Conservation (phyloP, 2,329 filamentous ascomycete genomes). For the Colletotrichum lentis region DNA sequence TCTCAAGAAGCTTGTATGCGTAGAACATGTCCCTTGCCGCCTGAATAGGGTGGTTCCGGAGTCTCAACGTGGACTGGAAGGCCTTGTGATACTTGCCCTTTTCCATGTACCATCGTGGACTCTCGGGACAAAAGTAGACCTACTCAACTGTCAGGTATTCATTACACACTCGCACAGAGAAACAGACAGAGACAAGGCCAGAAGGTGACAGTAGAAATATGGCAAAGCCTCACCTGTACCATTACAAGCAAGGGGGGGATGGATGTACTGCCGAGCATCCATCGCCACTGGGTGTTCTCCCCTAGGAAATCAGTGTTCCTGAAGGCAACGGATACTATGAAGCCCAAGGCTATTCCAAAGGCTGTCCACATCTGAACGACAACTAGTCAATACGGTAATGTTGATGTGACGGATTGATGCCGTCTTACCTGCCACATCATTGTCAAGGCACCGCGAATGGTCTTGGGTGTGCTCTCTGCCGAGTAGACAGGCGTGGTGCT, state of each 20-base stretch:
- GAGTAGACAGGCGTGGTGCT: slow-evolving; percentile 49
- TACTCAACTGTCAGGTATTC: neutral
- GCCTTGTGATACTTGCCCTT: slow-evolving; percentile 57
- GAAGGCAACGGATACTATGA: slow-evolving; percentile 49
- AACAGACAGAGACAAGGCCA: neutral
- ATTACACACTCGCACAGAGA: neutral
- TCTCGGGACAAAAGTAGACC: slow-evolving; percentile 64
- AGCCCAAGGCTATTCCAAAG: slow-evolving; percentile 53
- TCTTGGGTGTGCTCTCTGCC: slow-evolving; percentile 50
- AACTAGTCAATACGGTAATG: neutral
- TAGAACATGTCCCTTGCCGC: slow-evolving; percentile 62
- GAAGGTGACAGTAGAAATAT: neutral
- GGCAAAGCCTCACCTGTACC: slow-evolving; percentile 44
- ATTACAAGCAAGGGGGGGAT: slow-evolving; percentile 62
- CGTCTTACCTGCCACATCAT: slow-evolving; percentile 49
- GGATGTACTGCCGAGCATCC: slow-evolving; percentile 60
- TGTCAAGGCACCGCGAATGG: slow-evolving; percentile 50
- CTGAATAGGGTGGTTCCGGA: slow-evolving; percentile 58
- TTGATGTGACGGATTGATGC: neutral
- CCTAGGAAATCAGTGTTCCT: slow-evolving; percentile 47
- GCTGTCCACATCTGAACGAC: slow-evolving; percentile 40
- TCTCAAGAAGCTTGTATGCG: slow-evolving; percentile 51
- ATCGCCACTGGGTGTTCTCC: slow-evolving; percentile 45
- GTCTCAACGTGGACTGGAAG: slow-evolving; percentile 53
- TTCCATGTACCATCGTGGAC: slow-evolving; percentile 63